Base-by-base conservation (phyloP, 495 filamentous ascomycete species). In the Aspergillus avenaceus region DNA sequence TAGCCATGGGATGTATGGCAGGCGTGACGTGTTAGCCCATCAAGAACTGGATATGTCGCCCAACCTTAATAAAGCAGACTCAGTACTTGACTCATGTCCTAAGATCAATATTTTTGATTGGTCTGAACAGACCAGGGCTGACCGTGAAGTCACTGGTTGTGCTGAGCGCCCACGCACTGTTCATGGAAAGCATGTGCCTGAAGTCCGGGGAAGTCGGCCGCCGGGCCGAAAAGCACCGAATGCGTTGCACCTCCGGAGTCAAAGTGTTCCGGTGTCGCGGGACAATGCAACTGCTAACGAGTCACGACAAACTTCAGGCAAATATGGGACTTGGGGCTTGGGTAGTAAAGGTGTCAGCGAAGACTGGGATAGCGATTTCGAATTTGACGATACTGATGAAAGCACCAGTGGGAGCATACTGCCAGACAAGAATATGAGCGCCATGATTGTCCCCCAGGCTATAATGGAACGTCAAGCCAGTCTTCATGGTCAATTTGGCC, bases 231-330 rank as follows among this genome's bases (percentile, higher is more conserved):
- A 90, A 55, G 83, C 81, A 13, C 86, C 90, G 26, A 87, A 76
- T 53, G 81, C 84, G 1, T 71, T 89, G 19, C 93, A 97, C 63
- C 75, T 95, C 38, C 84, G 93, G 41, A 97, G 93, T 60, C 91
- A 96, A 60, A 98, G 93, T 65, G 91, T 98, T n/a, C 93, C 93
- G 0, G 80, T 93, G 13, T 83, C 87, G 3, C 82, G 83, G 31
- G 90, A 93, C 14, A 52, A 67, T 50, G 68, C 69, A 14, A 47
- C 71, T 4, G 67, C 56, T 24, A 75, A 72, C 55, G 82, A 84
- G 12, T 79, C 69, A 63, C 70, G 67, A 63, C 76, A 75, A 79
- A 73, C 66, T 71, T 81, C 83, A 16, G 82, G 85, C 19, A 95
- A 95, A 56, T 93, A 91, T 58, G 88, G 90, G 37, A 91, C 90